Evolutionary conservation across 768 basidiomycete genomes (phyloP), one percentile per base, ranked within the genome.

Genomic region (Rhodotorula sphaerocarpa): DNA sequence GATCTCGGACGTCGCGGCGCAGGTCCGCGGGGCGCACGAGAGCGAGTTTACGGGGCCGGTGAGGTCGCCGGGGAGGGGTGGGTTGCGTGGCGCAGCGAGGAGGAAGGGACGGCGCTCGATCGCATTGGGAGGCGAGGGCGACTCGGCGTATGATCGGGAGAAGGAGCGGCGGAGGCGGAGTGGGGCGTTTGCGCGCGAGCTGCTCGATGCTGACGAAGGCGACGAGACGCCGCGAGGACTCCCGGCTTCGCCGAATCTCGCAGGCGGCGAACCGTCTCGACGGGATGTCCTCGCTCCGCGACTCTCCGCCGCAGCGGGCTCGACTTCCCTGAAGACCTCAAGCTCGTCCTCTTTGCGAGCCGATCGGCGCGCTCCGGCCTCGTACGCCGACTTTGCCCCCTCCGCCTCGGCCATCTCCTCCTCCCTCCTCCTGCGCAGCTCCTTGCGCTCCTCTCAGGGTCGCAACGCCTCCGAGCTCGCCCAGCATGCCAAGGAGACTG

Each of bases 351-450:
- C n/a, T n/a, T n/a, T n/a, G n/a, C n/a, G n/a, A n/a, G n/a, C n/a
- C n/a, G n/a, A n/a, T 3, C 25, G 36, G 9, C 23, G n/a, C 10
- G 23, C 30, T 14, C 48, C 33, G 48, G 25, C 5, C 47, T 53
- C 28, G 5, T 57, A 48, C 56, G 62, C 48, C 50, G 16, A 51
- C 50, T 58, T 51, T 27, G 56, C 56, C 25, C 53, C 53, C 7
- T 33, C 59, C 15, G 4, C 41, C 23, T 20, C 33, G 3, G 12
- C 36, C 20, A 42, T 41, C 5, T 25, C 47, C 18, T 27, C 46
- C 11, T 28, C 47, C 25, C 27, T 27, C 18, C 7, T 12, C 28
- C 5, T n/a, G 15, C 10, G 23, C 50, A 12, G 36, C 46, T 5
- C 27, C 23, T 3, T 7, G 31, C 23, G 16, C 25, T 23, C 27